Evolutionary conservation across 495 filamentous ascomycete genomes (phyloP).

Genomic region (Trichoderma parareesei): DNA sequence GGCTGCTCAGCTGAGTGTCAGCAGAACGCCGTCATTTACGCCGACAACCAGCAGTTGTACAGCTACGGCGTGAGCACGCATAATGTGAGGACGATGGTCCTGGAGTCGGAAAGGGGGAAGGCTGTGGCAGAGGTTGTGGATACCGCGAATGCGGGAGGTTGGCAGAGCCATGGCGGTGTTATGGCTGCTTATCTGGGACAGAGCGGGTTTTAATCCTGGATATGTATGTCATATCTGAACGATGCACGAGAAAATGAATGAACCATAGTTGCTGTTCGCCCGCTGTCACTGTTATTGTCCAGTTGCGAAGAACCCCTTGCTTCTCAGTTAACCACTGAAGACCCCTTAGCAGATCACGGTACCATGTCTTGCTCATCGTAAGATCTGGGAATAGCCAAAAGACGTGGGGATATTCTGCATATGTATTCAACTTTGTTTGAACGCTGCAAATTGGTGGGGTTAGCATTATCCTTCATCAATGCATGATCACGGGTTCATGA

Average conservation of each 20-base stretch:
- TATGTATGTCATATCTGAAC: background rate
- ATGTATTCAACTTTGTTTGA: background rate
- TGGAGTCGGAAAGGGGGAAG: slow-evolving; percentile 21
- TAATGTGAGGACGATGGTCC: slow-evolving; percentile 33
- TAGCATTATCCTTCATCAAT: background rate
- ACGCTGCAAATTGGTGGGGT: background rate
- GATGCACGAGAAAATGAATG: background rate
- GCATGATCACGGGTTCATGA: too few species aligned
- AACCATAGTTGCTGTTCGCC: too few species aligned
- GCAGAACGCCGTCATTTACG: slow-evolving; percentile 32
- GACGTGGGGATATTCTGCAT: background rate
- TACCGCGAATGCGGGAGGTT: slow-evolving; percentile 13
- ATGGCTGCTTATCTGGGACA: slow-evolving; percentile 16
- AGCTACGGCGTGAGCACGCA: slow-evolving; percentile 39
- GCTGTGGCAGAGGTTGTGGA: background rate
- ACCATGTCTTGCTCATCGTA: background rate
- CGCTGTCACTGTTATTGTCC: too few species aligned
- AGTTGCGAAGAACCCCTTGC: background rate
- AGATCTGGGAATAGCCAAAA: background rate
- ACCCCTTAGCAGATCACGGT: background rate
- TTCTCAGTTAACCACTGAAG: background rate
- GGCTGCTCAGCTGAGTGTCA: slow-evolving; percentile 33
- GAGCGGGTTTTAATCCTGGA: background rate
- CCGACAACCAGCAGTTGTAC: slow-evolving; percentile 31
- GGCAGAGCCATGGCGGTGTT: slow-evolving; percentile 11